Conservation (phyloP, 2,329 filamentous ascomycete genomes). For the Colletotrichum filicis region DNA sequence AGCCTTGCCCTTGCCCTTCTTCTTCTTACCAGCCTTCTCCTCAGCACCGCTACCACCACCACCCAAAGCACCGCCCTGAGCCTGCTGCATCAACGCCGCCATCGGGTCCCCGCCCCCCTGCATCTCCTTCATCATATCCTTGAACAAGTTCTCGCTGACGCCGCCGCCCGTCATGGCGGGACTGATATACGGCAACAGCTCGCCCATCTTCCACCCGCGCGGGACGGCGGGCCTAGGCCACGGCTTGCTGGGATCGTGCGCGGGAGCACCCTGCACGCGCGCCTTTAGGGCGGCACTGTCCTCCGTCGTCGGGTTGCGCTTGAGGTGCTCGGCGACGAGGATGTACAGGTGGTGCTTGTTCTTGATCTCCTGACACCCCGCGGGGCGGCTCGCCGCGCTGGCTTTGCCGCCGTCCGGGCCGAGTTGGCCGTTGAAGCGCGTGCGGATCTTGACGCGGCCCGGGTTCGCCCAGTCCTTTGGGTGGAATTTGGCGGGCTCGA, state of each 20-base stretch:
- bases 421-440: slow-evolving; percentile 31
- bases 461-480: slow-evolving; percentile 99
- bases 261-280: slow-evolving; percentile 77
- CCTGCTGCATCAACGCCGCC: slow-evolving; percentile 54
- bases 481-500: slow-evolving; percentile 92
- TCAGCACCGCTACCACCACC: slow-evolving; percentile 42
- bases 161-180: slow-evolving; percentile 92
- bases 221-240: slow-evolving; percentile 81
- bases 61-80: slow-evolving; percentile 39
- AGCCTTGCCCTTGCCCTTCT: slow-evolving; percentile 59
- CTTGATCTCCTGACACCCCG: slow-evolving; percentile 64
- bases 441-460: slow-evolving; percentile 80
- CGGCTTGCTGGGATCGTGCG: slow-evolving; percentile 71
- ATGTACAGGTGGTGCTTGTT: slow-evolving; percentile 90
- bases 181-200: slow-evolving; percentile 86
- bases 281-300: slow-evolving; percentile 75
- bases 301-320: slow-evolving; percentile 79
- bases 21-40: slow-evolving; percentile 60
- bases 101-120: slow-evolving; percentile 59
- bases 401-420: slow-evolving; percentile 66
- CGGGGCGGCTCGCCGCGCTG: slow-evolving; percentile 35
- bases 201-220: slow-evolving; percentile 89
- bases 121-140: slow-evolving; percentile 98
- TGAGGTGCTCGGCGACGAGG: slow-evolving; percentile 80
- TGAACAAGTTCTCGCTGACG: slow-evolving; percentile 92